Evolutionary conservation across 2,329 filamentous ascomycete species (phyloP), one percentile per base, ranked within the genome.

Genomic region (Eutypa lata): DNA sequence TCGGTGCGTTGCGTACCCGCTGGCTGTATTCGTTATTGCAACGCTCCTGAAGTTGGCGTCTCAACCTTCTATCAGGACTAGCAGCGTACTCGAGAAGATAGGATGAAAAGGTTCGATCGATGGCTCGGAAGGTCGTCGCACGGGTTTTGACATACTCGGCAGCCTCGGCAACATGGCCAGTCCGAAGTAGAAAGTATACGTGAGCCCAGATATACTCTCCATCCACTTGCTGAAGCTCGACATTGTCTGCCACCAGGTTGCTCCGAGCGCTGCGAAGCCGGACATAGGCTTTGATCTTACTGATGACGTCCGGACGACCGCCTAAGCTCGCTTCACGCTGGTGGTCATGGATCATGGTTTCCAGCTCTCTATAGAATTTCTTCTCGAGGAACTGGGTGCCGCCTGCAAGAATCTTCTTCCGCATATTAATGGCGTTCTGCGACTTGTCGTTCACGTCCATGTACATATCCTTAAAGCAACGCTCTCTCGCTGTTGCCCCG

Each of bases 161-260:
- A 16, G 93, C 93, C 70, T 97, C 93, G 16, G 81, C 80, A 49
- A 94, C 80, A 59, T 96, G 87, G 48, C 94, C 94, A 56, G 88
- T 88, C 45, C 94, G 86, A 22, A 99, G 76, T 40, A 97, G 81
- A 71, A 91, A 97, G 75, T 95, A 99, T 44, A 99, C 86, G 48
- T 97, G 81, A 43, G 92, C 91, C 94, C 94, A 99, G 58, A 92
- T 88, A 65, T 88, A 94, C 68, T 96, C 92, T 49, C 89, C 85
- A 42, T 86, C 84, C 47, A 92, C 81, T 68, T 86, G 84, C 70
- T 96, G 90, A 46, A 97, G 78, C 59, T 93, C 86, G 4, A 87
- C 83, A 56, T 88, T 90, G 66, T 96, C 90, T 2, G 88, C 85
- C 2, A 89, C 89, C 43, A 97, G 81, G 65, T 96, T 91, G 71